Base-by-base conservation (phyloP, 2,329 filamentous ascomycete genomes). In the Hypomyces perniciosus region DNA sequence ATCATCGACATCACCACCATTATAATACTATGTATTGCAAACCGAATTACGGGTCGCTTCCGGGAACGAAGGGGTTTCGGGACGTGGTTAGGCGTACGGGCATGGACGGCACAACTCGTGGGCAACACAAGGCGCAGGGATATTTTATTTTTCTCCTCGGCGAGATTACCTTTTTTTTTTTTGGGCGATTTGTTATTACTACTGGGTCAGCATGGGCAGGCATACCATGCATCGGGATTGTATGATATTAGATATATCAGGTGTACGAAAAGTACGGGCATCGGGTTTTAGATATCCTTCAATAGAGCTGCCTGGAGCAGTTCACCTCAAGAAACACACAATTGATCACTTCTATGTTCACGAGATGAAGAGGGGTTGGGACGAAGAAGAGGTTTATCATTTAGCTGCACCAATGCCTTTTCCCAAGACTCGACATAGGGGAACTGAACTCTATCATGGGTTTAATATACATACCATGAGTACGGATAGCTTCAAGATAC, bases 291-390 rank as follows among this genome's bases (percentile, higher is more conserved):
- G 41, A 29, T 31, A 41, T 20, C 13, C 34, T 46, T 37, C 41
- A 38, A 45, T 45, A 40, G 35, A 44, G 37, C 48, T 52, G 50
- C 50, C 51, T 44, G 51, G 52, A 49, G 56, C 53, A 54, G 46
- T 13, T 20, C 37, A 41, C 41, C 39, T 44, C 20, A 20, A 8
- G 31, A 44, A 10, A 31, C 42, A 40, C 33, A 31, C 12, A 12
- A 37, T 6, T 37, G 20, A 47, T 26, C n/a, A 20, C 20, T 20
- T 20, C 20, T 20, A 20, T 20, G 20, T 20, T 20, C 20, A 20
- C 20, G 20, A 20, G 20, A 20, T 20, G 20, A 20, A 20, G 20
- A 20, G 20, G 20, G 20, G 3, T 2, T 20, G 3, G 20, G 20
- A 20, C 2, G 20, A 2, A 20, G 20, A 20, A 20, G 20, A 20